Percentiles rank a stretch among this genome's conserved stretches.
phyloP scores from a whole-genome alignment of 768 basidiomycete species.

The Galerina sulciceps region DNA sequence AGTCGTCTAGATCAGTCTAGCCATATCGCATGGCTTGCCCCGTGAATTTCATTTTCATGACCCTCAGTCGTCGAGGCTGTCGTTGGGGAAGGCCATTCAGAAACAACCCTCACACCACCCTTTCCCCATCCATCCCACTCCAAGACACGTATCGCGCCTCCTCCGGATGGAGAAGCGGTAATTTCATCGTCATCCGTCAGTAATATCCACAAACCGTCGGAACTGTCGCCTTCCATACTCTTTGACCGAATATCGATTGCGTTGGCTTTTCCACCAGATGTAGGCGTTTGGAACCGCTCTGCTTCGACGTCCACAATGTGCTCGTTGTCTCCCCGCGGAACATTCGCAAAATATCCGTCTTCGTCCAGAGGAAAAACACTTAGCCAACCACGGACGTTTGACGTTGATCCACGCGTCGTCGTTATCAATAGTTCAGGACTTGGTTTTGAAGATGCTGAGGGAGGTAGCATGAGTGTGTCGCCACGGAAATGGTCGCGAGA shows the following conservation, averaged over 20 bases:
- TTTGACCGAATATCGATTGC: conserved; percentile 49
- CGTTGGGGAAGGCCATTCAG: conserved; percentile 41
- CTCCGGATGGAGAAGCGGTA: conserved; percentile 26
- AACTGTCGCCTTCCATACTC: conserved; percentile 8
- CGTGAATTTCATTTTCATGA: conserved; percentile 34
- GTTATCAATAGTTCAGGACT: conserved; percentile 45
- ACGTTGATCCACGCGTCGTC: conserved; percentile 48
- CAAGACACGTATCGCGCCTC: conserved; percentile 45
- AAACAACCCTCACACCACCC: conserved; percentile 42
- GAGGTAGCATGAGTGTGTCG: conserved; percentile 49
- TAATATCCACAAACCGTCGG: conserved; percentile 47
- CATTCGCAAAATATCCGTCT: conserved; percentile 34
- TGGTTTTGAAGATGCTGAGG: conserved; percentile 37
- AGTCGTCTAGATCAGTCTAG: conserved; percentile 32
- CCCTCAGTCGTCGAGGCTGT: conserved; percentile 17
- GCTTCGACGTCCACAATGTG: conserved; percentile 22
- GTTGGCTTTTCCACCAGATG: conserved; percentile 56
- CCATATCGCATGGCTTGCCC: conserved; percentile 59
- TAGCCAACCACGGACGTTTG: conserved; percentile 44
- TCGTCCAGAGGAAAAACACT: conserved; percentile 44
- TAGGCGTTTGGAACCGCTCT: conserved; percentile 47
- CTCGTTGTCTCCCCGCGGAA: conserved; percentile 14
- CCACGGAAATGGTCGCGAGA: conserved; percentile 38
- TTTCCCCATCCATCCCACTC: conserved; percentile 54
- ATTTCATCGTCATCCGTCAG: conserved; percentile 53